These are phyloP conservation scores for Centrapalus pauciflorus DNA, from an alignment of 129 eudicot species.

Conservation along the genomic window DNA sequence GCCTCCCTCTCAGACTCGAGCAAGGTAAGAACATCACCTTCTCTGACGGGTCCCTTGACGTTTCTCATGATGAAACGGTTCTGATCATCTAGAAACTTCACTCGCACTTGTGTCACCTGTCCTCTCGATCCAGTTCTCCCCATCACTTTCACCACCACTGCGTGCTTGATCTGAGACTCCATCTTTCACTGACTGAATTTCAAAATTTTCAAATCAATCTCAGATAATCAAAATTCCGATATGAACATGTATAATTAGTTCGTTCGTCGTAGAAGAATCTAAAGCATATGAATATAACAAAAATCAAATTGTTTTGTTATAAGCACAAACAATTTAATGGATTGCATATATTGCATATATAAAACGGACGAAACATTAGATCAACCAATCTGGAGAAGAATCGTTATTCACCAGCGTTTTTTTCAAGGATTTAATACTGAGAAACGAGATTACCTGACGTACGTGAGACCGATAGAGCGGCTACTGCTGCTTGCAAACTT, in stretches of 20 bases:
- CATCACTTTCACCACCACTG: slow-evolving; percentile 45
- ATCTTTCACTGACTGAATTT: slow-evolving; percentile 9
- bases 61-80: slow-evolving; percentile 40
- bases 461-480: not conserved
- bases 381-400: too few relatives aligned
- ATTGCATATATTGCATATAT: not conserved
- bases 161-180: slow-evolving; percentile 42
- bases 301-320: not conserved
- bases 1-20: slow-evolving; percentile 52
- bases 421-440: not conserved
- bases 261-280: not conserved
- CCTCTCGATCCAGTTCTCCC: slow-evolving; percentile 50
- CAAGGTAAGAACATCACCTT: slow-evolving; percentile 46
- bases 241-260: not conserved
- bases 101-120: slow-evolving; percentile 41
- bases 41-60: slow-evolving; percentile 42
- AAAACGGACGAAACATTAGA: not conserved
- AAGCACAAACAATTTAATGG: not conserved
- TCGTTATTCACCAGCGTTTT: not conserved
- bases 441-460: not conserved
- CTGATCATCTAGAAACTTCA: slow-evolving; percentile 34
- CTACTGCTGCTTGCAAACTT: slow-evolving; percentile 9
- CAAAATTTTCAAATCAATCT: not conserved
- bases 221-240: not conserved
- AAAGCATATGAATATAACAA: not conserved